Base-by-base conservation (phyloP, 106 monocot genomes). In the Allium sativum region DNA sequence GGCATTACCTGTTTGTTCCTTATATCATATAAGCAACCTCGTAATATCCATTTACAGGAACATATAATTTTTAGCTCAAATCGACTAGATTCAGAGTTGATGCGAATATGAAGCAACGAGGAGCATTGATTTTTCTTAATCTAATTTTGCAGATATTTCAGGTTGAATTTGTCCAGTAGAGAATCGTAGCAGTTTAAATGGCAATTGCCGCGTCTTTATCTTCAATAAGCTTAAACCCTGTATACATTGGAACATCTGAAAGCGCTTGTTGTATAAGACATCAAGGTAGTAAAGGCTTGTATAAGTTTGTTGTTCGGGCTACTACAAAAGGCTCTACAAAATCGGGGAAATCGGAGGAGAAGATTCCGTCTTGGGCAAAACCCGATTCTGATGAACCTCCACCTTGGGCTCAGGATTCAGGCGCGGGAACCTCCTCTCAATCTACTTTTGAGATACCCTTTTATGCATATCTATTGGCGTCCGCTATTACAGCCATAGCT, bases 351-450 rank as follows among this genome's bases (percentile, higher is more conserved):
- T 77, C 86, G 14, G 90, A 95, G 19, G 86, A 95, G 47, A 70
- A 75, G 48, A 79, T 87, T 48, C 94, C 86, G 9, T 83, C 90
- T 22, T 90, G 94, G 94, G 94, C 90, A 31, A 78, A 59, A 59
- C 83, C 94, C 5, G 94, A 77, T 72, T 81, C 94, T 7, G 72
- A 82, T 21, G 94, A 90, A 56, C 86, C 94, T 18, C 94, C 90
- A 18, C 94, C 90, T 12, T 95, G 94, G 94, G 94, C 86, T 66
- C 76, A 81, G 53, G 79, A 76, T 12, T 78, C 76, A 50, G 70
- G 66, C 52, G 68, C 45, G n/a, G 70, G 60, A 15, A 76, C 52
- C 52, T 43, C 70, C 56, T 18, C 78, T 54, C 57, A 72, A 19
- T 62, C 74, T 40, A 40, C 81, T 40, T 56, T 84, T 58, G 67